A percentile compares a stretch with the other conserved stretches of the same genome.
Evolutionary conservation across 345 rosid genomes (phyloP).

Genomic region (Dipteronia sinensis): DNA sequence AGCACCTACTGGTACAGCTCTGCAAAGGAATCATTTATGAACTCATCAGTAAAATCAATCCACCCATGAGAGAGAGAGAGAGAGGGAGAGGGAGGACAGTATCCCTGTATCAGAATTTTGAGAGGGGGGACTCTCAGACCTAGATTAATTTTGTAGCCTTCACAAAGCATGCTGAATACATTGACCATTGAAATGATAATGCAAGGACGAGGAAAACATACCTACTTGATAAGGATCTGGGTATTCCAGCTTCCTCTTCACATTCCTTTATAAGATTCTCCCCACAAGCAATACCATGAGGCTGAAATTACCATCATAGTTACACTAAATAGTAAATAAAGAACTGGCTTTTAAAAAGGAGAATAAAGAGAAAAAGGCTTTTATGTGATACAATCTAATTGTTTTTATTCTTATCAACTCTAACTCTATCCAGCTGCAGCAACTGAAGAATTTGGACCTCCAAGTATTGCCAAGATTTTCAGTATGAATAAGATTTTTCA

Average conservation of each 20-base stretch:
- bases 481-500: slow-evolving; percentile 1
- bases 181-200: background rate
- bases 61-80: slow-evolving; percentile 7
- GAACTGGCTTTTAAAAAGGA: background rate
- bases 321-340: background rate
- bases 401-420: background rate
- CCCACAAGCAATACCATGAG: slow-evolving; percentile 72
- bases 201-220: slow-evolving; percentile 28
- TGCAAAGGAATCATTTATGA: slow-evolving; percentile 30
- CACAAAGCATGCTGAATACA: slow-evolving; percentile 6
- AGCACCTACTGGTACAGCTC: slow-evolving; percentile 84
- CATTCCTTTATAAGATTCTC: slow-evolving; percentile 90
- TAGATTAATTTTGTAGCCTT: background rate
- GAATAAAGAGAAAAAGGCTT: slow-evolving; percentile 2
- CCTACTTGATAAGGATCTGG: slow-evolving; percentile 56
- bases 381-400: background rate
- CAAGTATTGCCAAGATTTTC: slow-evolving; percentile 10
- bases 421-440: background rate
- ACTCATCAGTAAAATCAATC: slow-evolving; percentile 15
- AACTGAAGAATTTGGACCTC: background rate
- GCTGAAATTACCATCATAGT: slow-evolving; percentile 47
- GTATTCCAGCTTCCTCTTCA: slow-evolving; percentile 93
- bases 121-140: background rate
- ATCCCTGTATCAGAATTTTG: background rate
- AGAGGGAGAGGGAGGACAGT: too few species aligned